Conservation (phyloP, 164 flowering plant species). For the Pachysandra terminalis region DNA sequence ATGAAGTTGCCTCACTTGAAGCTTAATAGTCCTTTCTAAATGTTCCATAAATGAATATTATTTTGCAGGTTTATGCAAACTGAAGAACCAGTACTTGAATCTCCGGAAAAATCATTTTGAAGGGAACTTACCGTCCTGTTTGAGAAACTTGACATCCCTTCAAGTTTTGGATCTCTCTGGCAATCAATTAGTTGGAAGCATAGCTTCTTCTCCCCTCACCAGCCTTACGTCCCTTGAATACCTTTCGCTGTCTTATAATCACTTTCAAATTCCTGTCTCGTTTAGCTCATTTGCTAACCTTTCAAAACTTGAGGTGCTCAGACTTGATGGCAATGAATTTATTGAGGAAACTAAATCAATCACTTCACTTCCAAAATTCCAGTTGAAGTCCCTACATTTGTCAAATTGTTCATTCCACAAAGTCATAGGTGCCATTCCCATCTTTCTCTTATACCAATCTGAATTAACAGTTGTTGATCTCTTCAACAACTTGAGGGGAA, state of each 20-base stretch:
- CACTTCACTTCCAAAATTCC: constrained; percentile 1
- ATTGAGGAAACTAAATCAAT: not conserved
- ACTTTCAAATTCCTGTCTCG: constrained; percentile 7
- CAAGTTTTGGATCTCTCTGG: constrained; percentile 3
- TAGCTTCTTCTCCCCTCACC: constrained; percentile 4
- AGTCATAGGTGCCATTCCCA: not conserved
- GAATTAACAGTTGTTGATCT: constrained; percentile 9
- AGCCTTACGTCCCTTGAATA: constrained; percentile 11
- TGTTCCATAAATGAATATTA: too few species aligned
- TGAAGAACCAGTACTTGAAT: too few species aligned
- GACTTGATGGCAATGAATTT: not conserved
- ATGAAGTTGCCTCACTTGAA: too few species aligned
- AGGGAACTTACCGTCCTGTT: too few species aligned
- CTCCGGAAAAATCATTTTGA: too few species aligned
- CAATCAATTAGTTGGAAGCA: constrained; percentile 14
- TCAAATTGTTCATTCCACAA: constrained; percentile 2
- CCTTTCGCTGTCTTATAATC: constrained; percentile 8
- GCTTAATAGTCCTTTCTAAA: too few species aligned
- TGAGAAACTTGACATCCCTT: constrained; percentile 14
- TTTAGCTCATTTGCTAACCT: constrained; percentile 10
- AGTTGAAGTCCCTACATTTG: constrained; percentile 1
- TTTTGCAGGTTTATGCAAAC: too few species aligned
- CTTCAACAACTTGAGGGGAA: not conserved
- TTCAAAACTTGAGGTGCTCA: constrained; percentile 1
- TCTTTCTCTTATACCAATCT: constrained; percentile 12